These are phyloP conservation scores for Verbascum thapsus DNA, from an alignment of 257 asterid species.

Conservation along the genomic window DNA sequence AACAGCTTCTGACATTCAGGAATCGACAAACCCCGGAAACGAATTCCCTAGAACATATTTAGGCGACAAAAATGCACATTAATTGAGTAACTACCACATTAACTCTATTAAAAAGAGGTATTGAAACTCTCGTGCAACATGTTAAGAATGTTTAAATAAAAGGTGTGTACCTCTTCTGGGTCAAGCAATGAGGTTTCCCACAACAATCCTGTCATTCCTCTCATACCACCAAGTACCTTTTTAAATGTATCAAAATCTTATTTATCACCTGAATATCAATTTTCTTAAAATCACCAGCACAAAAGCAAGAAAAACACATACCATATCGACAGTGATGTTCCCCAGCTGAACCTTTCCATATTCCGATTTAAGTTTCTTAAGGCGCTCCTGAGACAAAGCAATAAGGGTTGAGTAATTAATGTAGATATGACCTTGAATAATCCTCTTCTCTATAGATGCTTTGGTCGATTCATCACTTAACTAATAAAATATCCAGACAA, in stretches of 20 bases:
- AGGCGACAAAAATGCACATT: conserved; percentile 22
- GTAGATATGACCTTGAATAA: not conserved
- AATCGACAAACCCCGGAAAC: conserved; percentile 91
- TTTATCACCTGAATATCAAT: conserved; percentile 3
- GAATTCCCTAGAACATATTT: conserved; percentile 74
- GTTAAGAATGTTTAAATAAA: not conserved
- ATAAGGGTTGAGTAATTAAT: conserved; percentile 7
- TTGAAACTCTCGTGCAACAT: not conserved
- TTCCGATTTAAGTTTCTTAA: conserved; percentile 73
- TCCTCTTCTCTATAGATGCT: not conserved
- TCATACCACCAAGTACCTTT: conserved; percentile 99
- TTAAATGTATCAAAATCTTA: conserved; percentile 17
- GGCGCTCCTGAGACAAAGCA: conserved; percentile 57
- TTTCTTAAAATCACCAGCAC: not conserved
- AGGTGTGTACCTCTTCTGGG: conserved; percentile 76
- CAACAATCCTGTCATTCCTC: conserved; percentile 98
- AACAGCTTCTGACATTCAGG: conserved; percentile 95
- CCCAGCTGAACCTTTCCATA: conserved; percentile 87
- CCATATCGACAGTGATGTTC: conserved; percentile 87
- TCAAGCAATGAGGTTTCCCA: conserved; percentile 99
- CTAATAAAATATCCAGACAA: conserved; percentile 1
- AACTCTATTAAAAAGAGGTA: not conserved
- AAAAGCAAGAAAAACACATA: conserved; percentile 26
- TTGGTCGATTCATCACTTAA: conserved; percentile 19
- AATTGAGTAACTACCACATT: conserved; percentile 7